These are phyloP conservation scores for Corynespora cassiicola DNA, from an alignment of 2,329 filamentous ascomycete species.

Conservation along the genomic window DNA sequence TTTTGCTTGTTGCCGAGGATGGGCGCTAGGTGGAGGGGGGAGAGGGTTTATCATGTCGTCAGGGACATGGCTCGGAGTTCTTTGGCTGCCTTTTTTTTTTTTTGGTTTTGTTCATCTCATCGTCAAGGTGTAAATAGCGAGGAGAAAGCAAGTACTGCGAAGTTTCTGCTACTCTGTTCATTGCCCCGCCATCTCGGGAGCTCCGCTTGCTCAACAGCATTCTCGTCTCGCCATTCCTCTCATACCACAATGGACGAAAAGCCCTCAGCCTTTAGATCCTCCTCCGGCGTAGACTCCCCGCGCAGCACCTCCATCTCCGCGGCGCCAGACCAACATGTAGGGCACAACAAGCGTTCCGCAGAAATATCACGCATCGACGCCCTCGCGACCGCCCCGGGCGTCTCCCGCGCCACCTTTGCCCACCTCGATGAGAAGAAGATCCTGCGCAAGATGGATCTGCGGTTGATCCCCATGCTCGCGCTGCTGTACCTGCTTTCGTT, in stretches of 20 bases:
- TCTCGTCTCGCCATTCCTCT: too few species aligned
- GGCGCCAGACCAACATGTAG: conserved; percentile 12
- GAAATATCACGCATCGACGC: conserved; percentile 30
- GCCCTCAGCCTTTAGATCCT: conserved; percentile 1
- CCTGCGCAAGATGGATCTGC: conserved; percentile 49
- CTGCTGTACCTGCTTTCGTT: conserved; percentile 48
- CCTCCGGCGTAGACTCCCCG: background rate
- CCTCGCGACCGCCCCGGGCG: conserved; percentile 30
- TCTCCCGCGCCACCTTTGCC: conserved; percentile 37
- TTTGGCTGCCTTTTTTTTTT: too few species aligned
- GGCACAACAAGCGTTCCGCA: conserved; percentile 18
- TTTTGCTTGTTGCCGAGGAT: too few species aligned
- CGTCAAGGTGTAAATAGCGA: too few species aligned
- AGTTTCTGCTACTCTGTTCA: background rate
- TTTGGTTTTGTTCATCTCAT: too few species aligned
- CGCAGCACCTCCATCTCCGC: conserved; percentile 3
- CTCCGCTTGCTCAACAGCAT: too few species aligned
- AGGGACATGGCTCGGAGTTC: too few species aligned
- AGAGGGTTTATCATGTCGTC: too few species aligned
- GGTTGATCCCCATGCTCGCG: conserved; percentile 47
- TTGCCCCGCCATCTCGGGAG: background rate
- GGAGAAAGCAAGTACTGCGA: conserved; percentile 1
- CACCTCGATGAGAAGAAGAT: conserved; percentile 49
- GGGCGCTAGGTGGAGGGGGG: too few species aligned
- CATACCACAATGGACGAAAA: conserved; percentile 11